Base-by-base conservation (phyloP, 306 rosid species). In the Lithocarpus polystachyus region DNA sequence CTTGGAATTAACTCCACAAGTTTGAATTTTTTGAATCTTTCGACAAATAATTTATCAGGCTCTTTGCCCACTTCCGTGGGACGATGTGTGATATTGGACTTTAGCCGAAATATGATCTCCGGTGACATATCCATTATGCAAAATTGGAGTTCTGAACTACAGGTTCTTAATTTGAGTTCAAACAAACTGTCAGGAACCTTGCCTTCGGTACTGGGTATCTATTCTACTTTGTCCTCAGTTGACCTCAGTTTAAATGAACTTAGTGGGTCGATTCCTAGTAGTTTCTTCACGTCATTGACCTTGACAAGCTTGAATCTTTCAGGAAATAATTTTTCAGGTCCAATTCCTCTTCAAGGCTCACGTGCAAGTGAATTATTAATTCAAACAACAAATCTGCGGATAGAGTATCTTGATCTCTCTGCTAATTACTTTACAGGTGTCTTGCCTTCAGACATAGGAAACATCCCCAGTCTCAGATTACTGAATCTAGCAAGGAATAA, bases 221-320 rank as follows among this genome's bases (percentile, higher is more conserved):
- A 80, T 86, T 88, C 89, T 75, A 91, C 84, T 64, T 71, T 95
- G 85, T 78, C 85, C 52, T 43, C 80, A 2, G 81, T 92, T 83
- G 98, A 95, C 86, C 75, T 95, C 79, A 95, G 99, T 91, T 89
- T 80, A 62, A 95, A 95, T 84, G 86, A 78, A 70, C 91, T 95
- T 37, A 87, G 56, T 45, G 98, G 99, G 68, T 45, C 92, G 80
- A 84, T 95, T 84, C 99, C 99, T 55, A 86, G 68, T 67, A 82
- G 91, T 81, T 88, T 92, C 80, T 91, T 95, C 79, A 64, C 89
- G 71, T 92, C 97, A 18, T 6, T 61, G 60, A 84, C 92, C 71
- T 82, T 95, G 88, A 71, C 77, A 79, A 89, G 80, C 51, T 88
- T 95, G 74, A 95, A 92, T 84, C 98, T 95, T 80, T 95, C 99